Evolutionary conservation across 2,329 filamentous ascomycete species (phyloP).

Genomic region (Alternaria infectoria): DNA sequence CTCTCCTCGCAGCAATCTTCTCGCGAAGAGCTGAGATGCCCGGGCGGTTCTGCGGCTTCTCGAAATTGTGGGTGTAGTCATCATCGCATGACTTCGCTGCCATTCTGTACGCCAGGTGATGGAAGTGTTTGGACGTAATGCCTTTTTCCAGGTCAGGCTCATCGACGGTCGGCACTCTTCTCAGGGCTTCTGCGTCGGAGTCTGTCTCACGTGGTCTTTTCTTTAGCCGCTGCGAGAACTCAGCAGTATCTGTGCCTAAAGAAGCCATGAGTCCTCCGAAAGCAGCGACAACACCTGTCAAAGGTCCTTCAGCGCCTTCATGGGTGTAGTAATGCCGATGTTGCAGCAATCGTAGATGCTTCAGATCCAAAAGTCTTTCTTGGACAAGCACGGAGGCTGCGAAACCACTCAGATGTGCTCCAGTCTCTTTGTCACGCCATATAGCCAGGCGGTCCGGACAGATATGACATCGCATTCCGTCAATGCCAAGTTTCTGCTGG

Average conservation of each 20-base stretch:
- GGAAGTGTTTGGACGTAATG: slow-evolving; percentile 6
- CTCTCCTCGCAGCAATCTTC: slow-evolving; percentile 8
- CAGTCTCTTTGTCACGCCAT: slow-evolving; percentile 27
- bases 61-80: slow-evolving; percentile 11
- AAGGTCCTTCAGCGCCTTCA: slow-evolving; percentile 24
- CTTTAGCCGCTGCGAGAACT: slow-evolving; percentile 19
- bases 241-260: slow-evolving; percentile 16
- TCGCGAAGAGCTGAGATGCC: slow-evolving; percentile 1
- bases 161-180: background rate
- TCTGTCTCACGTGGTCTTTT: background rate
- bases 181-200: background rate
- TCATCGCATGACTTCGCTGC: slow-evolving; percentile 21
- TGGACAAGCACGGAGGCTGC: slow-evolving; percentile 17
- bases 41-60: background rate
- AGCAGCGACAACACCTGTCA: slow-evolving; percentile 18
- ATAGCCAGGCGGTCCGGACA: slow-evolving; percentile 25
- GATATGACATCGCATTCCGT: slow-evolving; percentile 26
- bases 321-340: slow-evolving; percentile 30
- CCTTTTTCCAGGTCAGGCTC: background rate
- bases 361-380: slow-evolving; percentile 9
- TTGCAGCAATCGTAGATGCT: slow-evolving; percentile 19
- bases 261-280: slow-evolving; percentile 13
- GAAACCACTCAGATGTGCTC: slow-evolving; percentile 24
- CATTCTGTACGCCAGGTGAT: slow-evolving; percentile 23
- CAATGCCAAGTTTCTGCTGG: slow-evolving; percentile 14